phyloP scores from a whole-genome alignment of 495 filamentous ascomycete genomes.

The Talaromyces thailandensis region DNA sequence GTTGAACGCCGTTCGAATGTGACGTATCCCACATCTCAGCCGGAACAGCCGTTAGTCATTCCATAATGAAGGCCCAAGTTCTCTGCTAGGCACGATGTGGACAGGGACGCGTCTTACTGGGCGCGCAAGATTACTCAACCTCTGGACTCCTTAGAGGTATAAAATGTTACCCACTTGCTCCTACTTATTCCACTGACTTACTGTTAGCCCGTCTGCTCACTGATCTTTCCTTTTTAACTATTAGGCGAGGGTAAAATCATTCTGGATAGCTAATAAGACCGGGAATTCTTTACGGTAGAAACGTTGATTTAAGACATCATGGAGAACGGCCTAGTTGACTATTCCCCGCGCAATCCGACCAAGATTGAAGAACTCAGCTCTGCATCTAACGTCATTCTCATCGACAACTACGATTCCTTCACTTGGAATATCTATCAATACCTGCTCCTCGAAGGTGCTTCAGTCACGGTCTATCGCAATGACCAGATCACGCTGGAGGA shows the following conservation, averaged over 20 bases:
- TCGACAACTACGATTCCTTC: conserved; percentile 99
- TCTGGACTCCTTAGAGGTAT: no score
- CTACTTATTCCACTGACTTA: background rate
- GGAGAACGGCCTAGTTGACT: conserved; percentile 58
- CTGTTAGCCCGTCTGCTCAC: background rate
- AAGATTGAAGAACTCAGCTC: conserved; percentile 56
- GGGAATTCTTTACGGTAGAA: background rate
- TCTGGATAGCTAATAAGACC: background rate
- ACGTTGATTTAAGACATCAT: conserved; percentile 21
- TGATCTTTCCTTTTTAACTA: background rate
- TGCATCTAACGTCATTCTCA: conserved; percentile 84
- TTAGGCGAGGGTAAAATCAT: background rate
- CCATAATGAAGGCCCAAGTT: no score
- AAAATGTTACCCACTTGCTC: background rate
- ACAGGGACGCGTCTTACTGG: no score
- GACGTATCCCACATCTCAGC: no score
- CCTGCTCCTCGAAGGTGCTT: conserved; percentile 85
- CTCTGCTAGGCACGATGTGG: no score
- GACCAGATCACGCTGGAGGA: conserved; percentile 82
- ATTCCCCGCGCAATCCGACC: conserved; percentile 74
- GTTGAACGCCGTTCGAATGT: no score
- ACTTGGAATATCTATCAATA: conserved; percentile 99
- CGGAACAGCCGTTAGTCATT: no score
- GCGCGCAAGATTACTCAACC: no score
- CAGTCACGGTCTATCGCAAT: conserved; percentile 81